Conservation (phyloP, 176 grass and related monocot genomes). For the Triticum urartu region DNA sequence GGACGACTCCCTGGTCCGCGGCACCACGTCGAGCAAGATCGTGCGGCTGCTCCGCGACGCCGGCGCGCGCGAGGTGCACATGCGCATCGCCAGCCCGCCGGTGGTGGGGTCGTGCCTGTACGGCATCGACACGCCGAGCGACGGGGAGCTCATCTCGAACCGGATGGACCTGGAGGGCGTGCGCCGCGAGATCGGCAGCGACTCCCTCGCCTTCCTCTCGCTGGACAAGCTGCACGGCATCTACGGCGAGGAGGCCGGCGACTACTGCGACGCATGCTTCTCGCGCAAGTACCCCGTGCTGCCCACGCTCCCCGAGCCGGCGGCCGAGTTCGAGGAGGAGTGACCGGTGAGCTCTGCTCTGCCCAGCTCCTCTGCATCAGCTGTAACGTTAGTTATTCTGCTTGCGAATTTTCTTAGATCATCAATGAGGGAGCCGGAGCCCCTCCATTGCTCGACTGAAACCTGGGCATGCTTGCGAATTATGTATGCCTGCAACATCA, state of each 20-base stretch:
- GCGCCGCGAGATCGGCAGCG: conserved; percentile 51
- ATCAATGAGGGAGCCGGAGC: background rate
- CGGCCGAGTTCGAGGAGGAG: conserved; percentile 32
- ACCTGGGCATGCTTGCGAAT: background rate
- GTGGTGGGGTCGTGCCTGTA: conserved; percentile 72
- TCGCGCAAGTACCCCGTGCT: conserved; percentile 60
- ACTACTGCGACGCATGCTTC: conserved; percentile 74
- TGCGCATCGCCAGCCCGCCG: conserved; percentile 72
- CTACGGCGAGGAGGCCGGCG: conserved; percentile 40
- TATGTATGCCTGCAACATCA: background rate
- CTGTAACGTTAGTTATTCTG: conserved; percentile 20
- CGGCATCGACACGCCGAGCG: conserved; percentile 67
- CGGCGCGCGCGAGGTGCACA: conserved; percentile 74
- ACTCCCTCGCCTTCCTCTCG: conserved; percentile 65
- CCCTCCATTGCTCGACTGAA: background rate
- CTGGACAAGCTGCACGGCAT: conserved; percentile 47
- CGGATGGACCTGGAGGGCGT: conserved; percentile 59
- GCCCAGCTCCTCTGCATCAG: conserved; percentile 8
- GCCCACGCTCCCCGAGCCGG: conserved; percentile 36
- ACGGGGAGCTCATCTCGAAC: conserved; percentile 72
- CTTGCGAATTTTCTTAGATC: background rate
- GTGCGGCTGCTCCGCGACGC: conserved; percentile 54
- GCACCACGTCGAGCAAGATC: conserved; percentile 77
- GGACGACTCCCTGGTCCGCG: conserved; percentile 79
- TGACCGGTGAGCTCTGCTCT: conserved; percentile 26